phyloP scores from a whole-genome alignment of 2,329 filamentous ascomycete species.

The Paecilomyces fulvus region DNA sequence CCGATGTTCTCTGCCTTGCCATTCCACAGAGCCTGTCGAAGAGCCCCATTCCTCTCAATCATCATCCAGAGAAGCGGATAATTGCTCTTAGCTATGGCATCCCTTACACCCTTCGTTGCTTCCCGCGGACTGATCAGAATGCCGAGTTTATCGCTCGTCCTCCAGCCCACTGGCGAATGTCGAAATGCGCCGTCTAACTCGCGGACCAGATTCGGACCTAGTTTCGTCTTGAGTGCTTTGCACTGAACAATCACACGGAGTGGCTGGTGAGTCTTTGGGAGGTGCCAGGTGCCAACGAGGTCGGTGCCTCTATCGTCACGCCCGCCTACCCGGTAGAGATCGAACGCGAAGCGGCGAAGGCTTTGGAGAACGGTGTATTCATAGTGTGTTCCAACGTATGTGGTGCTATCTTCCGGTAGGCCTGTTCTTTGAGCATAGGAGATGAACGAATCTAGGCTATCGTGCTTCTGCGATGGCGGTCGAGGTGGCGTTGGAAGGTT shows the following conservation, averaged over 20 bases:
- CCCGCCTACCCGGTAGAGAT: constrained; percentile 36
- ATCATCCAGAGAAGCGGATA: constrained; percentile 62
- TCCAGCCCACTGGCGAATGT: constrained; percentile 66
- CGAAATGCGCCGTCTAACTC: constrained; percentile 59
- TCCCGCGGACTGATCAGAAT: constrained; percentile 60
- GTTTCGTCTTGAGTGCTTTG: constrained; percentile 35
- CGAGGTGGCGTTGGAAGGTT: constrained; percentile 26
- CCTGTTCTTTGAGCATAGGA: constrained; percentile 29
- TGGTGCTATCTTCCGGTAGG: constrained; percentile 29
- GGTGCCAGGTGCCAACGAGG: constrained; percentile 38
- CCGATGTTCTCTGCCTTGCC: constrained; percentile 29
- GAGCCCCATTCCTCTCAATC: constrained; percentile 27
- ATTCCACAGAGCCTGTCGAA: constrained; percentile 41
- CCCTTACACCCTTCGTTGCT: constrained; percentile 70
- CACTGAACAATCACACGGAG: constrained; percentile 40
- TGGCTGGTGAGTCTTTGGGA: constrained; percentile 26
- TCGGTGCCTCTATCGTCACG: constrained; percentile 40
- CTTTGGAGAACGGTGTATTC: constrained; percentile 37
- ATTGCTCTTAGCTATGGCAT: constrained; percentile 57
- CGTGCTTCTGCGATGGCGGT: constrained; percentile 26
- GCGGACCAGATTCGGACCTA: constrained; percentile 36
- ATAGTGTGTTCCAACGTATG: constrained; percentile 39
- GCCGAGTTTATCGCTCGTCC: constrained; percentile 56
- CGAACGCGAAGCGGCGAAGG: constrained; percentile 32
- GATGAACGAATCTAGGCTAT: constrained; percentile 33